Conservation (phyloP, 2,329 filamentous ascomycete species). For the Tolypocladium ophioglossoides region DNA sequence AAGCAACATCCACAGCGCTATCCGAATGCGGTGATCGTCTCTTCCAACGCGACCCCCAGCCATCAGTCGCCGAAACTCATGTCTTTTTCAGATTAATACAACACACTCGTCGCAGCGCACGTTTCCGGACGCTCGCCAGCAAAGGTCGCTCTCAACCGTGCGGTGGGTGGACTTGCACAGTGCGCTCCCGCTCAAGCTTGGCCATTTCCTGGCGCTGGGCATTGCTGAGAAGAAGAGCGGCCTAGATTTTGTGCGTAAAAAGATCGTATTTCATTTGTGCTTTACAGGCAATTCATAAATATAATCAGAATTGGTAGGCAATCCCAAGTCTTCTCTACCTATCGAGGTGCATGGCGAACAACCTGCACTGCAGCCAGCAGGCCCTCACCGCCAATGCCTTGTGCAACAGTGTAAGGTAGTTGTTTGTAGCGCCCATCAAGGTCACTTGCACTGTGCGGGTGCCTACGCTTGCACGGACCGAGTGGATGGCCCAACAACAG, state of each 20-base stretch:
- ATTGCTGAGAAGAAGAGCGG: not conserved
- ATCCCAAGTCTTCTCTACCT: not conserved
- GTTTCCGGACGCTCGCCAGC: not conserved
- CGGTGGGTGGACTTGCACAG: not conserved
- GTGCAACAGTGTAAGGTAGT: not conserved
- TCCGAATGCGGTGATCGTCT: not conserved
- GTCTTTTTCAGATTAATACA: too few species aligned
- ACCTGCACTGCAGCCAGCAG: not conserved
- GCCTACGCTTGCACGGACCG: constrained; percentile 5
- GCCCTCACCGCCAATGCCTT: not conserved
- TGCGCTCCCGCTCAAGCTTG: not conserved
- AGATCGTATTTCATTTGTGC: not conserved
- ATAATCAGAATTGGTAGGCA: not conserved
- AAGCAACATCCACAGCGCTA: not conserved
- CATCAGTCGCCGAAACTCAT: not conserved
- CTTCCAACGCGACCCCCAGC: too few species aligned
- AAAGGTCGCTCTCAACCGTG: not conserved
- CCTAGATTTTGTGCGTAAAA: not conserved
- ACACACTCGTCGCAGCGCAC: not conserved
- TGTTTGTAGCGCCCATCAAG: not conserved
- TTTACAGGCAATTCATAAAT: not conserved
- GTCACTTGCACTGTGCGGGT: constrained; percentile 2
- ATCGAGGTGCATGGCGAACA: not conserved
- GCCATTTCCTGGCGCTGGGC: not conserved
- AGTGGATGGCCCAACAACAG: constrained; percentile 12